phyloP scores from a whole-genome alignment of 1,139 yeast species.

The Yamadazyma diospyri region DNA sequence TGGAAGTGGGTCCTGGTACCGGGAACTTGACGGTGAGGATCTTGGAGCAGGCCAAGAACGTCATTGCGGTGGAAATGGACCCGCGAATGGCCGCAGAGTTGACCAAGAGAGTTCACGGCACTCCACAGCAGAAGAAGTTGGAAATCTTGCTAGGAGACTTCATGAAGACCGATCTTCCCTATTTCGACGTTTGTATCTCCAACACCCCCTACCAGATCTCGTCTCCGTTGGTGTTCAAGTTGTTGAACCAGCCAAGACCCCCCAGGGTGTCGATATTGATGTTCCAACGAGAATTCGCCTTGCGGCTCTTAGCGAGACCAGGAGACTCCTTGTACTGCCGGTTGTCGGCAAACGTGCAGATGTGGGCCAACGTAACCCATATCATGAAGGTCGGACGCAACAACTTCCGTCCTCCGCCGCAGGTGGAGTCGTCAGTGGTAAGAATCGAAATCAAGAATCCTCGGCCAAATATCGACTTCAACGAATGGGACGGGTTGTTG shows the following conservation, averaged over 20 bases:
- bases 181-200: conserved; percentile 92
- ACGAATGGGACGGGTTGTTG: conserved; percentile 96
- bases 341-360: conserved; percentile 91
- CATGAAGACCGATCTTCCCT: conserved; percentile 92
- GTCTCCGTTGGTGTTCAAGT: conserved; percentile 90
- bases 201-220: conserved; percentile 98
- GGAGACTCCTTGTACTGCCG: conserved; percentile 93
- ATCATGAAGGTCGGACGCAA: conserved; percentile 97
- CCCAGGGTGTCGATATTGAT: conserved; percentile 93
- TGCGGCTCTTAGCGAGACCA: conserved; percentile 89
- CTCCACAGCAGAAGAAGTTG: conserved; percentile 84
- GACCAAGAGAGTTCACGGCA: conserved; percentile 96
- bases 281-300: conserved; percentile 97
- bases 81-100: conserved; percentile 99
- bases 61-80: conserved; percentile 96
- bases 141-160: conserved; percentile 94
- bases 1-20: conserved; percentile 99
- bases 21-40: conserved; percentile 95
- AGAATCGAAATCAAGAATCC: conserved; percentile 89
- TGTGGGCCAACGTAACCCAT: conserved; percentile 99
- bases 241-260: conserved; percentile 86
- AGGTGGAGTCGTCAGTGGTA: conserved; percentile 95
- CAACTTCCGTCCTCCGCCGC: conserved; percentile 97
- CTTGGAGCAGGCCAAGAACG: conserved; percentile 85
- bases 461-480: conserved; percentile 85